phyloP scores from a whole-genome alignment of 345 rosid species.

The Eucalyptus sideroxylon region DNA sequence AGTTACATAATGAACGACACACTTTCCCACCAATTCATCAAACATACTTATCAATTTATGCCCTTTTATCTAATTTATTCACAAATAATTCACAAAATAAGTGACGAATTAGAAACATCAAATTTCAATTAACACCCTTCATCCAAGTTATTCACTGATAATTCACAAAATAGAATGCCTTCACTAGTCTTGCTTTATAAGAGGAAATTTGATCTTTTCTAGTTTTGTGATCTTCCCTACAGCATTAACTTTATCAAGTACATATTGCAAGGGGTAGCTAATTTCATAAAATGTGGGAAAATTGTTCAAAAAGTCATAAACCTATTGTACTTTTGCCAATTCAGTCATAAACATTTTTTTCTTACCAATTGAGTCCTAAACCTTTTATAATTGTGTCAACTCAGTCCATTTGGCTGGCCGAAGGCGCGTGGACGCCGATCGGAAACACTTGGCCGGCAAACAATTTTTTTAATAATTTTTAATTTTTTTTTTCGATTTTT shows the following conservation, averaged over 20 bases:
- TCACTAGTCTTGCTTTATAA: neutral
- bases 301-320: too few species aligned
- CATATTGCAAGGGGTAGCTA: neutral
- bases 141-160: neutral
- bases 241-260: neutral
- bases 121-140: neutral
- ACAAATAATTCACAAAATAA: neutral
- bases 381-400: too few species aligned
- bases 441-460: too few species aligned
- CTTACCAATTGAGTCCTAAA: too few species aligned
- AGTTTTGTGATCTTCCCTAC: neutral
- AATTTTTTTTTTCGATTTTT: too few species aligned
- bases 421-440: too few species aligned
- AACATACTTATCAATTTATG: neutral
- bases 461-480: too few species aligned
- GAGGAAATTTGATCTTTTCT: neutral
- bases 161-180: neutral
- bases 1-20: neutral
- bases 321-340: too few species aligned
- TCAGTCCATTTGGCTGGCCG: too few species aligned
- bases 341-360: too few species aligned
- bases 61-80: neutral
- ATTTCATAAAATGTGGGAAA: neutral
- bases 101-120: neutral
- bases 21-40: neutral